Evolutionary conservation across 2,329 filamentous ascomycete species (phyloP), one percentile per base, ranked within the genome.

Genomic region (Calonectria henricotiae): DNA sequence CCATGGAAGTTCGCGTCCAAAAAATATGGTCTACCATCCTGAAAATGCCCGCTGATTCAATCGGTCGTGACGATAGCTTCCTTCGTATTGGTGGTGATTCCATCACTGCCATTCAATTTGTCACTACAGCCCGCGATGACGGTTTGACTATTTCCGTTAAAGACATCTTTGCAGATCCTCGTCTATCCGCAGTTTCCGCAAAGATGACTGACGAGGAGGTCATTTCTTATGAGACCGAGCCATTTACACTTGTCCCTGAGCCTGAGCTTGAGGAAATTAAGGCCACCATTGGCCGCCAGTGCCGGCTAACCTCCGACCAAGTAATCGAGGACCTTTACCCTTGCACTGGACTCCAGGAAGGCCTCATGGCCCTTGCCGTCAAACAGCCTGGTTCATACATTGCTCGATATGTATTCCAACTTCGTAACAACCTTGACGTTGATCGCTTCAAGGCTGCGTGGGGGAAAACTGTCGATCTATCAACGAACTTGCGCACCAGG

Each of bases 261-360:
- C 8, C 7, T 13, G 27, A 60, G 17, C 15, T 65, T 23, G 20
- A 58, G 3, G 30, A 17, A 8, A 47, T 65, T 20, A 46, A 58
- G 20, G n/a, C 30, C 5, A 47, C 7, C 20, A 37, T 65, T 3
- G 39, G 30, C 11, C 39, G 13, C 5, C 39, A 65, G 37, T 65
- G 63, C 6, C n/a, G 39, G 5, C 17, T 65, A 3, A n/a, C 20
- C 17, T 5, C 17, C 9, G 20, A 11, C 5, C 39, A 65, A 12
- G 15, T 12, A 3, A 54, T 67, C n/a, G 23, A 60, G 9, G 65
- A 68, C 35, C 39, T 35, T n/a, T 62, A 46, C 5, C 62, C 47
- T 7, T 82, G 80, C 67, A 80, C 82, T 0, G 70, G 79, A 1
- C 65, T 83, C 0, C 82, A 84, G 39, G 80, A 80, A 65, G 80